Percentiles rank a stretch among this genome's conserved stretches.
Conservation (phyloP, 2,329 filamentous ascomycete genomes). For the Colletotrichum orbiculare region DNA sequence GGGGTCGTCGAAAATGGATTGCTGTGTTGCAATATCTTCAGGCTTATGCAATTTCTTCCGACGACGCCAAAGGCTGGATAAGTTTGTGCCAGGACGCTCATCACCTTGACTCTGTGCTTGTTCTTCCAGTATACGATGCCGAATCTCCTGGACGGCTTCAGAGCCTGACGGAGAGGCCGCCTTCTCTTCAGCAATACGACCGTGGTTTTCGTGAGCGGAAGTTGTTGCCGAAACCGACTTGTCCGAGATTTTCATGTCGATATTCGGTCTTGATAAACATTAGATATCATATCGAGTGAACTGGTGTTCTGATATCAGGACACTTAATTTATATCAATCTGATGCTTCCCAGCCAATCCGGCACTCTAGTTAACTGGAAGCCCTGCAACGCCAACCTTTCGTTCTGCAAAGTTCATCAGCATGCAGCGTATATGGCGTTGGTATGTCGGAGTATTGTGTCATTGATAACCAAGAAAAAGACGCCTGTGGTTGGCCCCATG, state of each 20-base stretch:
- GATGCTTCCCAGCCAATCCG: no score
- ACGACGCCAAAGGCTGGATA: slow-evolving; percentile 35
- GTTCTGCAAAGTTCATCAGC: background rate
- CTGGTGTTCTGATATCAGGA: no score
- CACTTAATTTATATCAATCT: no score
- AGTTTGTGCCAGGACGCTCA: slow-evolving; percentile 35
- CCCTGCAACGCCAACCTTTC: background rate
- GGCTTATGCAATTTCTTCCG: slow-evolving; percentile 33
- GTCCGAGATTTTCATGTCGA: no score
- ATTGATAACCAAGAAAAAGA: background rate
- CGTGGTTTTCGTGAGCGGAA: background rate
- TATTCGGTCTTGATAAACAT: no score
- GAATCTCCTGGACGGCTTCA: background rate
- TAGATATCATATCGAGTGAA: no score
- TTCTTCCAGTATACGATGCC: slow-evolving; percentile 15
- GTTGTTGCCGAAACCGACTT: background rate
- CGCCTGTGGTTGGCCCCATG: background rate
- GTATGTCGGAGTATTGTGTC: background rate
- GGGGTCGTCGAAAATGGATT: slow-evolving; percentile 57
- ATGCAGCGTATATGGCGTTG: background rate
- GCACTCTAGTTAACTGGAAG: no score
- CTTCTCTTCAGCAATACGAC: background rate
- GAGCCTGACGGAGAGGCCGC: background rate
- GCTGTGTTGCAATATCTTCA: slow-evolving; percentile 49
- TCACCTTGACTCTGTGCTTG: slow-evolving; percentile 35